phyloP scores from a whole-genome alignment of 2,329 filamentous ascomycete species.

The Aureobasidium zeae region DNA sequence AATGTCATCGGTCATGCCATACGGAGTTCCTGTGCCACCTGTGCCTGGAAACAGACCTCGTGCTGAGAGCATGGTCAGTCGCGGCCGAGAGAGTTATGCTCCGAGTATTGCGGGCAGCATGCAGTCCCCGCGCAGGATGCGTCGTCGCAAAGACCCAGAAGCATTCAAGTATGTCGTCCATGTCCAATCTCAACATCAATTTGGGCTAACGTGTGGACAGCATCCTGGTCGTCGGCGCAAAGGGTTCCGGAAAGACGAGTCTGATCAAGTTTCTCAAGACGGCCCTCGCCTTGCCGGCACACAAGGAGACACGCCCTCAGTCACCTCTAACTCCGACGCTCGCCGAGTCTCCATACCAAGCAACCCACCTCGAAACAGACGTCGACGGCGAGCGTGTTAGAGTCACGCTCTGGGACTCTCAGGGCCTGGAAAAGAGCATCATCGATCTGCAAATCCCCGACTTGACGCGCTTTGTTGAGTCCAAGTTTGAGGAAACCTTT shows the following conservation, averaged over 20 bases:
- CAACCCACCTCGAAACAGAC: constrained; percentile 87
- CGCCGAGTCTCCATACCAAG: constrained; percentile 54
- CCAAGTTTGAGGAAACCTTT: constrained; percentile 97
- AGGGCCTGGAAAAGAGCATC: constrained; percentile 87
- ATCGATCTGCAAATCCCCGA: constrained; percentile 90
- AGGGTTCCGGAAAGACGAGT: constrained; percentile 85
- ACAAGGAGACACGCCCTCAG: constrained; percentile 49
- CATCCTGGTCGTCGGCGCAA: constrained; percentile 80
- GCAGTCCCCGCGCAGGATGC: constrained; percentile 84
- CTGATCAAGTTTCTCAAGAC: constrained; percentile 93
- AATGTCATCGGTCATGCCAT: constrained; percentile 14
- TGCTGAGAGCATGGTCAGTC: constrained; percentile 92
- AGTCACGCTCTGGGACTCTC: constrained; percentile 91
- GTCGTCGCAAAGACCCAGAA: constrained; percentile 92
- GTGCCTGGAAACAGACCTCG: constrained; percentile 39
- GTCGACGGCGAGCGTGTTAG: constrained; percentile 87
- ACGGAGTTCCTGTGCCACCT: constrained; percentile 22
- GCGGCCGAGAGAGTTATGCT: constrained; percentile 90
- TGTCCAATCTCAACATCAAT: not conserved
- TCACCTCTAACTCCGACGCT: constrained; percentile 8
- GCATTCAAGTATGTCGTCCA: constrained; percentile 82
- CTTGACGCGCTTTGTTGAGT: constrained; percentile 86
- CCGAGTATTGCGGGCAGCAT: constrained; percentile 83
- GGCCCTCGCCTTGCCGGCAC: constrained; percentile 70
- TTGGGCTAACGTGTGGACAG: constrained; percentile 37